Conservation (phyloP, 139 green algal species). For the Cymbomonas tetramitiformis region DNA sequence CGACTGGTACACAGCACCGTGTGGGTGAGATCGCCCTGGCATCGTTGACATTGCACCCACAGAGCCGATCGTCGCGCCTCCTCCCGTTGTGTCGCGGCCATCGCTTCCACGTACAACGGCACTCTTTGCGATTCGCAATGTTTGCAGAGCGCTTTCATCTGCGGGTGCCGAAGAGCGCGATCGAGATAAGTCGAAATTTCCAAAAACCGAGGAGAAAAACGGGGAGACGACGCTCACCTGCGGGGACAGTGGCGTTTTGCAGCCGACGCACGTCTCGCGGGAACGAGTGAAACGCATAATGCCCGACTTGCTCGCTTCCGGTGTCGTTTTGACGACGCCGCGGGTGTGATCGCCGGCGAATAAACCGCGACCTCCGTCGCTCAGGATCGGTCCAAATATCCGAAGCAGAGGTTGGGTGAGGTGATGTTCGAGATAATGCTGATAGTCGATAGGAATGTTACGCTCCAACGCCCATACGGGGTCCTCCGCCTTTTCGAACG, state of each 20-base stretch:
- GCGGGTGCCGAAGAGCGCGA: too few relatives aligned
- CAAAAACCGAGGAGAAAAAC: too few relatives aligned
- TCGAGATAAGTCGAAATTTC: too few relatives aligned
- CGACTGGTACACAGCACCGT: conserved; percentile 87
- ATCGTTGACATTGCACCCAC: conserved; percentile 95
- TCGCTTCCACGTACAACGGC: not conserved
- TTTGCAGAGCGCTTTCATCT: conserved; percentile 60
- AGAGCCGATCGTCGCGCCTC: conserved; percentile 33
- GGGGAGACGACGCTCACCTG: too few relatives aligned
- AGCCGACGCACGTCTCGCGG: conserved; percentile 60
- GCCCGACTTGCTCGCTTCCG: conserved; percentile 33
- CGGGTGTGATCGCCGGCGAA: conserved; percentile 23
- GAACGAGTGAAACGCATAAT: conserved; percentile 95
- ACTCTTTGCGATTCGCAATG: conserved; percentile 29
- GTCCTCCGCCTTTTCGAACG: conserved; percentile 94
- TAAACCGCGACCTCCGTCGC: not conserved
- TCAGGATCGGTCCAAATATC: conserved; percentile 87
- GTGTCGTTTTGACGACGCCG: conserved; percentile 63
- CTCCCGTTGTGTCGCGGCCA: conserved; percentile 24
- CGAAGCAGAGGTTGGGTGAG: conserved; percentile 68
- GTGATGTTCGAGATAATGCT: conserved; percentile 97
- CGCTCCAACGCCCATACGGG: conserved; percentile 89
- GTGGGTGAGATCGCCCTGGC: conserved; percentile 77
- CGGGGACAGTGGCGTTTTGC: conserved; percentile 50
- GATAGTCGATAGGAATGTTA: conserved; percentile 85